Evolutionary conservation across 495 filamentous ascomycete genomes (phyloP).

Genomic region (Gamarada debralockiae): DNA sequence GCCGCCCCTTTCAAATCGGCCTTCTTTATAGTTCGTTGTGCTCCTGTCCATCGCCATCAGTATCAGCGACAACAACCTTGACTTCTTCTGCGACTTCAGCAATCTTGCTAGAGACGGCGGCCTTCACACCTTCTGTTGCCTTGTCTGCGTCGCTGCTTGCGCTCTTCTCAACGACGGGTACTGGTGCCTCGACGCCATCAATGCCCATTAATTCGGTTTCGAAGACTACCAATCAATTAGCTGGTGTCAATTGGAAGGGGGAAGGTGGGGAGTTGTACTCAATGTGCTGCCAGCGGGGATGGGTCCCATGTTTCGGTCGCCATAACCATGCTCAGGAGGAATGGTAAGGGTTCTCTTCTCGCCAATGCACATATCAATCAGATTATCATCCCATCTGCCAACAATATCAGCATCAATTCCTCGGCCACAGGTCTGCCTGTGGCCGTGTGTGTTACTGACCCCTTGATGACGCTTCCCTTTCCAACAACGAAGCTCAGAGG

Average conservation of each 20-base stretch:
- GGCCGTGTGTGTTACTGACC: slow-evolving; percentile 42
- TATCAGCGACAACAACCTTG: slow-evolving; percentile 41
- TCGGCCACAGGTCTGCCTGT: not conserved
- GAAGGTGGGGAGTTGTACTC: slow-evolving; percentile 37
- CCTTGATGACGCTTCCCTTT: slow-evolving; percentile 79
- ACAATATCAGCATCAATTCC: not conserved
- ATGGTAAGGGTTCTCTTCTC: slow-evolving; percentile 93
- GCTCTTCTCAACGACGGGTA: slow-evolving; percentile 40
- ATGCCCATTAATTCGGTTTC: slow-evolving; percentile 92
- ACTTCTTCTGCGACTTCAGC: slow-evolving; percentile 40
- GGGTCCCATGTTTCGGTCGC: slow-evolving; percentile 65
- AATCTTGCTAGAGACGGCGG: slow-evolving; percentile 39
- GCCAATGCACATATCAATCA: slow-evolving; percentile 94
- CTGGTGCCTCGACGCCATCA: slow-evolving; percentile 63
- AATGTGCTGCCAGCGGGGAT: slow-evolving; percentile 78
- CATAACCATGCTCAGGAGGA: slow-evolving; percentile 83
- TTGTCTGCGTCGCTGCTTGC: slow-evolving; percentile 39
- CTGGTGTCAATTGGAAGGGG: slow-evolving; percentile 24
- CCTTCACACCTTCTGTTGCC: slow-evolving; percentile 36
- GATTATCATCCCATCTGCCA: slow-evolving; percentile 78
- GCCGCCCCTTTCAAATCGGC: not conserved
- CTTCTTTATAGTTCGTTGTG: slow-evolving; percentile 49
- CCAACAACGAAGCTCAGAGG: slow-evolving; percentile 81
- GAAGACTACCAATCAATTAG: slow-evolving; percentile 55
- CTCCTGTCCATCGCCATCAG: slow-evolving; percentile 43